Conservation (phyloP, 495 filamentous ascomycete species). For the Tuber umbilicatum region DNA sequence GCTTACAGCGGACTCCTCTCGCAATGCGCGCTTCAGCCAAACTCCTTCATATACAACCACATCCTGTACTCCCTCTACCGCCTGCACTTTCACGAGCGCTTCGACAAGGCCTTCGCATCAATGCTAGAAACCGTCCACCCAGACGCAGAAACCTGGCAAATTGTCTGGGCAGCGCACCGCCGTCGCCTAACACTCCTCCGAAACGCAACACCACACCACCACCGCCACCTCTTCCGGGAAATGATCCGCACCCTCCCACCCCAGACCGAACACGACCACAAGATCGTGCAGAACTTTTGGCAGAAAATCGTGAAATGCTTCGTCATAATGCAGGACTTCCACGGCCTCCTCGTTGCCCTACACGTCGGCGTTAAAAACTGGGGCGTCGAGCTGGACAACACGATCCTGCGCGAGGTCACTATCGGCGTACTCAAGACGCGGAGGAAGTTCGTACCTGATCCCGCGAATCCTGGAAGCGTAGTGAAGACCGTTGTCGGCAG, state of each 20-base stretch:
- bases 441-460: conserved; percentile 3
- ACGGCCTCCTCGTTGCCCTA: conserved; percentile 30
- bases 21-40: conserved; percentile 50
- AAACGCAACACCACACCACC: conserved; percentile 39
- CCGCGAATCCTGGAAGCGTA: background rate
- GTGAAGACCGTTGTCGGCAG: background rate
- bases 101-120: conserved; percentile 49
- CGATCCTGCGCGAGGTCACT: conserved; percentile 20
- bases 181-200: conserved; percentile 39
- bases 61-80: conserved; percentile 54
- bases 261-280: background rate
- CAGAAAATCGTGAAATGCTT: conserved; percentile 27
- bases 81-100: conserved; percentile 47
- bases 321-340: conserved; percentile 22
- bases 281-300: conserved; percentile 22
- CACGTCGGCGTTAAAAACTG: conserved; percentile 28
- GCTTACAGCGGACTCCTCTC: conserved; percentile 47
- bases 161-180: conserved; percentile 52
- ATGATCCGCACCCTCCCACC: conserved; percentile 45
- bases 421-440: conserved; percentile 28
- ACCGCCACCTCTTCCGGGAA: conserved; percentile 44
- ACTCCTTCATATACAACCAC: conserved; percentile 59
- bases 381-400: conserved; percentile 23
- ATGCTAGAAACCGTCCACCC: conserved; percentile 41
- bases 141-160: conserved; percentile 52